Conservation (phyloP, 768 basidiomycete species). For the Trametes gibbosa region DNA sequence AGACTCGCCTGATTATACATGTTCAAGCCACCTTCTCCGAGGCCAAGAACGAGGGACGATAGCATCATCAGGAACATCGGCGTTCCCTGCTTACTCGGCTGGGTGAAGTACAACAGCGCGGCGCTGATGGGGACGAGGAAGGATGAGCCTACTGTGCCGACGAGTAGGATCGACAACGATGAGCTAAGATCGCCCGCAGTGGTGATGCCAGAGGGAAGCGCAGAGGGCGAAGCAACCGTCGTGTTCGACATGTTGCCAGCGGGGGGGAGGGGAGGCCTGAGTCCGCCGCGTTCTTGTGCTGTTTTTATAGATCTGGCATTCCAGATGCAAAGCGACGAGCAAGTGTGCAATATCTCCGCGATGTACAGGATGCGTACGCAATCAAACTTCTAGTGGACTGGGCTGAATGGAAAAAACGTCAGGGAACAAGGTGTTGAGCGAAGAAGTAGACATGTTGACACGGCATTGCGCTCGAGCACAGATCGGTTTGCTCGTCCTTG, state of each 20-base stretch:
- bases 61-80: conserved; percentile 26
- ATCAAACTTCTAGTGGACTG: neutral
- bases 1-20: neutral
- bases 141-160: conserved; percentile 2
- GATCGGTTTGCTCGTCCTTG: too few relatives aligned
- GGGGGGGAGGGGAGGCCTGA: too few relatives aligned
- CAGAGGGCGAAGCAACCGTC: neutral
- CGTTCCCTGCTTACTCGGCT: conserved; percentile 12
- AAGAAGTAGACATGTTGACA: neutral
- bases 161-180: neutral
- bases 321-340: neutral
- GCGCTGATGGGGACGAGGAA: conserved; percentile 8
- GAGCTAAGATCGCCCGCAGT: neutral
- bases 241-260: too few relatives aligned
- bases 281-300: too few relatives aligned
- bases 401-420: neutral
- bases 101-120: conserved; percentile 25
- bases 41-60: conserved; percentile 13
- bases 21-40: neutral
- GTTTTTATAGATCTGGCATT: neutral
- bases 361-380: neutral
- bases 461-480: too few relatives aligned
- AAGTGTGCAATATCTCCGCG: neutral
- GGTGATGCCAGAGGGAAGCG: neutral
- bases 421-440: neutral